Evolutionary conservation across 2,329 filamentous ascomycete species (phyloP).

Genomic region (Penicillium sp.): DNA sequence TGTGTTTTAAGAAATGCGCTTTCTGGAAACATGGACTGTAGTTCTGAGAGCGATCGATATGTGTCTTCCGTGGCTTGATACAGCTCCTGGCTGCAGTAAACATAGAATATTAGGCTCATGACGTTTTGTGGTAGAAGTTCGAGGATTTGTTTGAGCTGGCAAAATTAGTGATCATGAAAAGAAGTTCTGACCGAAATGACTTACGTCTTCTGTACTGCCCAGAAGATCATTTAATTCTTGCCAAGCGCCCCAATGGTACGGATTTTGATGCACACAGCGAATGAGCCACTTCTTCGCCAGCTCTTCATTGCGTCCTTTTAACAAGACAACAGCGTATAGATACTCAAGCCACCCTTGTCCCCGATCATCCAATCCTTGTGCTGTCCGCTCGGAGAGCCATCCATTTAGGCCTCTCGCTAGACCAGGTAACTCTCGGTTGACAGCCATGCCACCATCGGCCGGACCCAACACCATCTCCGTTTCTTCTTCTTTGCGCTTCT

Average conservation of each 20-base stretch:
- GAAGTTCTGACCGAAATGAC: constrained; percentile 33
- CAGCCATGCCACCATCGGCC: constrained; percentile 77
- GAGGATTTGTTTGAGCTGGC: constrained; percentile 68
- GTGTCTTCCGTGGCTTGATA: constrained; percentile 79
- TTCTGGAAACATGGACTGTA: constrained; percentile 79
- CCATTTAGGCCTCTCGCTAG: constrained; percentile 74
- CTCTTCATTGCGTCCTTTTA: constrained; percentile 86
- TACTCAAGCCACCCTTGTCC: constrained; percentile 90
- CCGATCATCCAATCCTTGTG: constrained; percentile 59
- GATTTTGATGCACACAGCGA: constrained; percentile 80
- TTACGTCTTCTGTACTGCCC: constrained; percentile 75
- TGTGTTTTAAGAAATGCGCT: constrained; percentile 91
- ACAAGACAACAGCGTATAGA: constrained; percentile 80
- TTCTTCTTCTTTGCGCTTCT: constrained; percentile 95
- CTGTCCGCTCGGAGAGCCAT: constrained; percentile 70
- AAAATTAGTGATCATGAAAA: constrained; percentile 19
- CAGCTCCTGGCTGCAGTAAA: constrained; percentile 86
- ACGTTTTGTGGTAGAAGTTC: constrained; percentile 81
- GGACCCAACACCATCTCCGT: constrained; percentile 96
- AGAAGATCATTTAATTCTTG: constrained; percentile 83
- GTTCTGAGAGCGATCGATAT: constrained; percentile 70
- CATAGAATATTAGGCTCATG: constrained; percentile 89
- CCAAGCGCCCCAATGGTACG: constrained; percentile 98
- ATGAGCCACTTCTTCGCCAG: constrained; percentile 85
- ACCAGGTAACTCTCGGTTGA: constrained; percentile 79